Evolutionary conservation across 2,329 filamentous ascomycete genomes (phyloP), one percentile per base, ranked within the genome.

Genomic region (Parastagonospora nodorum): DNA sequence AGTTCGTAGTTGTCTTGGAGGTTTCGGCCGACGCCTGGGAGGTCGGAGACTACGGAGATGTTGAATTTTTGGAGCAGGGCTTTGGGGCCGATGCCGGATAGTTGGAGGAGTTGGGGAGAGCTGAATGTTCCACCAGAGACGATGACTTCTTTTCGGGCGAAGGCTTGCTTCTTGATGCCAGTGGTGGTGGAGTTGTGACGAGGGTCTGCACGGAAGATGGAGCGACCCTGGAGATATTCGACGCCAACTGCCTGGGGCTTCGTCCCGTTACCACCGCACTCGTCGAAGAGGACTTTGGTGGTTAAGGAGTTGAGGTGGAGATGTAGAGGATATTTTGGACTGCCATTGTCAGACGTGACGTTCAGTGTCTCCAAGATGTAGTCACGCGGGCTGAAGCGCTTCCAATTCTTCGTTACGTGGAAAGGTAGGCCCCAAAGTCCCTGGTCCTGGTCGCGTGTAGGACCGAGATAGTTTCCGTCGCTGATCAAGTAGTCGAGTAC

Each of bases 41-140:
- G 80, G 55, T 87, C 76, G 3, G 78, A 73, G 12, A 85, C 55
- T 0, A 82, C 69, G 2, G 75, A 60, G 53, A 88, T 87, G 11
- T 75, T 71, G 62, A 82, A 77, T 41, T 75, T 74, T 8, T 77
- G 51, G 7, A 88, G 79, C 51, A 84, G 78, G 0, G 71, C 61
- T 8, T 69, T 63, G 0, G 83, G 83, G 0, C 85, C 85, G 33
- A 88, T 78, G 8, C 85, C 86, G 49, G 78, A 83, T 0, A 87
- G 79, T 71, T 85, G 82, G 4, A 88, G 79, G 3, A 88, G 67
- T 67, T 88, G 84, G 2, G 84, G 84, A 1, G 80, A 80, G 68
- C 86, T 83, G 67, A 82, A 87, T 0, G 82, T 78, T 7, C 84
- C 84, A 5, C 54, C 57, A 11, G 55, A 37, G 9, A 61, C 47